Conservation (phyloP, 2,329 filamentous ascomycete genomes). For the Xylariaceae sp. region DNA sequence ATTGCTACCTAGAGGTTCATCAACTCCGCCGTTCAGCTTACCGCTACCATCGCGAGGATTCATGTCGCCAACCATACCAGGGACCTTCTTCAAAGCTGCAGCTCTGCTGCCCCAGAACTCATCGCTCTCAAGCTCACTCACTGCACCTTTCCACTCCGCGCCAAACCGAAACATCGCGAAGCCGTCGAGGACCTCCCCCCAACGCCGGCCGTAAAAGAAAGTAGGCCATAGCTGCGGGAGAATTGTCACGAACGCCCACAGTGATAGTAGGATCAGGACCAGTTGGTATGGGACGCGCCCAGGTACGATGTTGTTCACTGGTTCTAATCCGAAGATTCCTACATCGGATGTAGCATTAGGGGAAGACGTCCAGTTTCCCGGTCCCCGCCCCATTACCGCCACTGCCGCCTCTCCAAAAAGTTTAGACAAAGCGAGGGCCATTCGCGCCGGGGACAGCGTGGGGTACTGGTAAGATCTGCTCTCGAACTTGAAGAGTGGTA, state of each 20-base stretch:
- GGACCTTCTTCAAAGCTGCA: neutral
- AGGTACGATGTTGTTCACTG: constrained; percentile 3
- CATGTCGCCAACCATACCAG: constrained; percentile 13
- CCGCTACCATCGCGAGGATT: neutral
- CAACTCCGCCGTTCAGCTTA: neutral
- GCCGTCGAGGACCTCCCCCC: constrained; percentile 10
- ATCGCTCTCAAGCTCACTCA: constrained; percentile 4
- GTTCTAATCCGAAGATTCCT: constrained; percentile 2
- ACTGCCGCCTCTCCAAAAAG: neutral
- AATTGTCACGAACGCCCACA: neutral
- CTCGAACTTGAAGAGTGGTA: constrained; percentile 4
- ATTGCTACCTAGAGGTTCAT: neutral
- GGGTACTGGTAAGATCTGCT: neutral
- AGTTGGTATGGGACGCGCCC: neutral
- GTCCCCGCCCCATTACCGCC: neutral
- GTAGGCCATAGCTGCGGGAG: neutral
- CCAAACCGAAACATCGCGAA: constrained; percentile 13
- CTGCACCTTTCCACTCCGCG: constrained; percentile 6
- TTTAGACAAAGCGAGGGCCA: neutral
- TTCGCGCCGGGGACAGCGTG: neutral
- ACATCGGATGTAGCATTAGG: neutral
- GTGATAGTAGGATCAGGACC: neutral
- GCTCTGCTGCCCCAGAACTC: constrained; percentile 8
- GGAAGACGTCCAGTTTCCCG: no score
- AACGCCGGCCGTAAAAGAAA: constrained; percentile 11